These are phyloP conservation scores for Drechslera avenae DNA, from an alignment of 2,329 filamentous ascomycete species.

Conservation along the genomic window DNA sequence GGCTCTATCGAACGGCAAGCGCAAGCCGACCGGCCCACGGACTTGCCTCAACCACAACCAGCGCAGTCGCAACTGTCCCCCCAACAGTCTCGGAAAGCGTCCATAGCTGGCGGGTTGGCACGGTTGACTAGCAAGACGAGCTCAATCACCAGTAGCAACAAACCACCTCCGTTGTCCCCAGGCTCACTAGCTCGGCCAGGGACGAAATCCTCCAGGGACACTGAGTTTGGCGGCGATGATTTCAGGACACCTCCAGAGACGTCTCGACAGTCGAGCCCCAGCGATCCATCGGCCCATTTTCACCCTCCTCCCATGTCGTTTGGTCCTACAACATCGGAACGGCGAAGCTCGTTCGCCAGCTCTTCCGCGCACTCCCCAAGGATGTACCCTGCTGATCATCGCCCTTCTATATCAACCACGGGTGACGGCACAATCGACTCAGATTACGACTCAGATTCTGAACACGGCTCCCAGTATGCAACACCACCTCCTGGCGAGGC, in stretches of 20 bases:
- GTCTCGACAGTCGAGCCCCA: constrained; percentile 45
- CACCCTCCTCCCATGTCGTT: constrained; percentile 42
- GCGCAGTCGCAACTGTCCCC: constrained; percentile 30
- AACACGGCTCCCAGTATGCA: constrained; percentile 33
- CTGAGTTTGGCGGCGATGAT: constrained; percentile 47
- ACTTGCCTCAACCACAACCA: constrained; percentile 22
- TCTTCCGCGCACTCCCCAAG: constrained; percentile 44
- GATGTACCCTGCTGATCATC: constrained; percentile 38
- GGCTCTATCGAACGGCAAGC: constrained; percentile 37
- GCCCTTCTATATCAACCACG: constrained; percentile 43
- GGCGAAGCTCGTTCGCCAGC: constrained; percentile 40
- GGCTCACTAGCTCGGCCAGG: constrained; percentile 36
- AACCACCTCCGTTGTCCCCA: constrained; percentile 40
- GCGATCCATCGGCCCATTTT: constrained; percentile 35
- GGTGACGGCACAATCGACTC: constrained; percentile 30
- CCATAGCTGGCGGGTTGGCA: constrained; percentile 41
- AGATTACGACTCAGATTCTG: constrained; percentile 35
- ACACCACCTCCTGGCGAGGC: constrained; percentile 41
- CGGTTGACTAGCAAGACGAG: constrained; percentile 47
- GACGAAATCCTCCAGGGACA: constrained; percentile 46
- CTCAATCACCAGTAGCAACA: constrained; percentile 35
- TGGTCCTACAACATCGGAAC: constrained; percentile 38
- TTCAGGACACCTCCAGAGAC: constrained; percentile 55
- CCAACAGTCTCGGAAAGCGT: constrained; percentile 31
- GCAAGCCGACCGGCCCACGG: constrained; percentile 32